Conservation (phyloP, 306 rosid genomes). For the Boehmeria nivea region DNA sequence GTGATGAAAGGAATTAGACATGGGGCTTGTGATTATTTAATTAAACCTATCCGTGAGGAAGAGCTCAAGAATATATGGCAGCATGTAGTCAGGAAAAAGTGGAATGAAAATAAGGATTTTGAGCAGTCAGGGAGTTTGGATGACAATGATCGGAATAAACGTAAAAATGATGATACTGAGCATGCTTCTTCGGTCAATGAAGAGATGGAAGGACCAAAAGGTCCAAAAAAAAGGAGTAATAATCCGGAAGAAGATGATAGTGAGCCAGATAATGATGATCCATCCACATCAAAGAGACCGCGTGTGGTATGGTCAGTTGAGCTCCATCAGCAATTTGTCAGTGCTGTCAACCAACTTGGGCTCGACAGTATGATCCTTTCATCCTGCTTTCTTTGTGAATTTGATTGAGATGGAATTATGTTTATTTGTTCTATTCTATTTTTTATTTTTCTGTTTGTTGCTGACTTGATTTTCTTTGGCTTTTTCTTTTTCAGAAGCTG, state of each 20-base stretch:
- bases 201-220: slow-evolving; percentile 42
- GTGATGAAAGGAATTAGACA: slow-evolving; percentile 35
- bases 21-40: slow-evolving; percentile 61
- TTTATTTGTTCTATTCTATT: neutral
- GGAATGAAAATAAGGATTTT: slow-evolving; percentile 43
- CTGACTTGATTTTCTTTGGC: slow-evolving; percentile 18
- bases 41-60: slow-evolving; percentile 49
- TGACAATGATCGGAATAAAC: slow-evolving; percentile 41
- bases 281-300: slow-evolving; percentile 41
- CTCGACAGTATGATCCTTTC: slow-evolving; percentile 52
- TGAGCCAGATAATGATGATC: slow-evolving; percentile 43
- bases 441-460: neutral
- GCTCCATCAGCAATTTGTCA: slow-evolving; percentile 46
- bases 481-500: slow-evolving; percentile 53
- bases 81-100: slow-evolving; percentile 41
- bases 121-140: slow-evolving; percentile 54
- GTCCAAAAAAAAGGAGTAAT: slow-evolving; percentile 49
- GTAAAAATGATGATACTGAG: slow-evolving; percentile 48
- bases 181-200: slow-evolving; percentile 47
- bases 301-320: slow-evolving; percentile 61
- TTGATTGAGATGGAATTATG: neutral
- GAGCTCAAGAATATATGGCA: slow-evolving; percentile 59
- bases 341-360: slow-evolving; percentile 56
- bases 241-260: slow-evolving; percentile 50
- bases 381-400: neutral